Conservation (phyloP, 2,329 filamentous ascomycete species). For the Macrophomina phaseolina region DNA sequence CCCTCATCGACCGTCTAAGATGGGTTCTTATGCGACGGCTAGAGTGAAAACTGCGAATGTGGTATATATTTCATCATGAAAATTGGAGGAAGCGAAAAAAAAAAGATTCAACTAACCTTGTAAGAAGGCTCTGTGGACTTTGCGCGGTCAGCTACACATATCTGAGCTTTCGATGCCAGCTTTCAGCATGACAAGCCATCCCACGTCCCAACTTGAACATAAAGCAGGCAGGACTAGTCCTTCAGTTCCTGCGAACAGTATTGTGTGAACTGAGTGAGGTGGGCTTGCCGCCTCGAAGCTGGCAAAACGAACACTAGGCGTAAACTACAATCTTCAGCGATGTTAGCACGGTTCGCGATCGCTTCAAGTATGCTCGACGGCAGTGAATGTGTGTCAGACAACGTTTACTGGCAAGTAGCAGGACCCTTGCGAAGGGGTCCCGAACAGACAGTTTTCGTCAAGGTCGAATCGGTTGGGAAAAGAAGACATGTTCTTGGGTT, state of each 20-base stretch:
- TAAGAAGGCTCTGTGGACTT: not conserved
- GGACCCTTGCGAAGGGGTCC: slow-evolving; percentile 63
- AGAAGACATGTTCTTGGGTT: slow-evolving; percentile 70
- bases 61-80: slow-evolving; percentile 32
- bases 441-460: slow-evolving; percentile 74
- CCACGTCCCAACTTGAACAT: not conserved
- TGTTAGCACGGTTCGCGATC: slow-evolving; percentile 1
- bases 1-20: slow-evolving; percentile 44
- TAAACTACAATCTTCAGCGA: slow-evolving; percentile 13
- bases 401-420: slow-evolving; percentile 85
- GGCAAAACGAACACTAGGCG: not conserved
- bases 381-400: slow-evolving; percentile 63
- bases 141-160: slow-evolving; percentile 1
- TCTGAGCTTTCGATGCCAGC: not conserved
- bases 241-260: not conserved
- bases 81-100: not conserved
- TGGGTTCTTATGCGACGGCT: slow-evolving; percentile 50
- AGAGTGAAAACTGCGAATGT: slow-evolving; percentile 35
- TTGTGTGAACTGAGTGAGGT: not conserved
- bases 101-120: slow-evolving; percentile 16
- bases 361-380: slow-evolving; percentile 1
- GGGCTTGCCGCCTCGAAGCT: not conserved
- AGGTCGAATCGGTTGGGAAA: slow-evolving; percentile 82
- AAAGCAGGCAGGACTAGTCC: not conserved
- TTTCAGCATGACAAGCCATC: not conserved